Conservation (phyloP, 495 filamentous ascomycete species). For the Corynascus novoguineensis region DNA sequence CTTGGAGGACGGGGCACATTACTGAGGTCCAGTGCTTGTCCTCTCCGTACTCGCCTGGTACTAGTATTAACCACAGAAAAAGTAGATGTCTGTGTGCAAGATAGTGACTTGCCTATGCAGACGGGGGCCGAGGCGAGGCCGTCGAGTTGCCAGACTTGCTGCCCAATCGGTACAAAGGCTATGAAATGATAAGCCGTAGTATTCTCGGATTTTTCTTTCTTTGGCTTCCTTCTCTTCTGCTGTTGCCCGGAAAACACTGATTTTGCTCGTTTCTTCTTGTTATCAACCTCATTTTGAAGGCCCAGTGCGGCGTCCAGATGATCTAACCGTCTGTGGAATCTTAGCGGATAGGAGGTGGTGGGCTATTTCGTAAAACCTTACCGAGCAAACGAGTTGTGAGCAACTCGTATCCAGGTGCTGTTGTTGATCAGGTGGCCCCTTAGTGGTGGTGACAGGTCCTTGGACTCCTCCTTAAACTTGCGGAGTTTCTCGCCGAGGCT, state of each 20-base stretch:
- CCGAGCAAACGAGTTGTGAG: constrained; percentile 86
- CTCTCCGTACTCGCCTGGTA: constrained; percentile 19
- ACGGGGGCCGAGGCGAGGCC: constrained; percentile 72
- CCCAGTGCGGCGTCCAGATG: constrained; percentile 68
- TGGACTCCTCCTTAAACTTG: constrained; percentile 66
- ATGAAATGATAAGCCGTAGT: constrained; percentile 77
- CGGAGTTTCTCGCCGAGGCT: constrained; percentile 61
- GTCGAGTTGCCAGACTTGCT: constrained; percentile 82
- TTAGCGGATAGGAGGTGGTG: background rate
- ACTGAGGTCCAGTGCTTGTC: constrained; percentile 37
- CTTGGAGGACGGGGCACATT: constrained; percentile 35
- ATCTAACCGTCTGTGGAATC: constrained; percentile 54
- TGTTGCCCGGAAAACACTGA: constrained; percentile 14
- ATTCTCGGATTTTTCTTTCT: constrained; percentile 8
- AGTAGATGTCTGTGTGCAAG: background rate
- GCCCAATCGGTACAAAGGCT: constrained; percentile 74
- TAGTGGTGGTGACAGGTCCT: constrained; percentile 59
- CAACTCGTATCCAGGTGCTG: constrained; percentile 68
- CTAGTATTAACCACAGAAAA: background rate
- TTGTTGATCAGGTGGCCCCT: constrained; percentile 69
- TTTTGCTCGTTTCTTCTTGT: constrained; percentile 34
- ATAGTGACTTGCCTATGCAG: constrained; percentile 53
- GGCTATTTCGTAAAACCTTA: constrained; percentile 34
- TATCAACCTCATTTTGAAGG: constrained; percentile 57
- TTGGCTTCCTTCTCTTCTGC: constrained; percentile 18